These are phyloP conservation scores for Erysimum cheiranthoides DNA, from an alignment of 345 rosid species.

Conservation along the genomic window DNA sequence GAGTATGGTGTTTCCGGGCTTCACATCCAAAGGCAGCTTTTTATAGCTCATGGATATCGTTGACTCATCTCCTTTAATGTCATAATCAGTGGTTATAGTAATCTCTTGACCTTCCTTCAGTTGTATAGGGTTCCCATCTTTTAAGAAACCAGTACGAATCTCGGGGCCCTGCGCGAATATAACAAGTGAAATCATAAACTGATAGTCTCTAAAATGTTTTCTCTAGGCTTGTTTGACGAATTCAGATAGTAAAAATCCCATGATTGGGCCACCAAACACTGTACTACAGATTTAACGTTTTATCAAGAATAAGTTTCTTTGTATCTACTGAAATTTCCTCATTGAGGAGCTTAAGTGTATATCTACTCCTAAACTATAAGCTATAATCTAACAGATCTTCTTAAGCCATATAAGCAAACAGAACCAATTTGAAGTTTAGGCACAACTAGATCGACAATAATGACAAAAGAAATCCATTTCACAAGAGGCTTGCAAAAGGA, in stretches of 20 bases:
- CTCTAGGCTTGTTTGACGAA: not conserved
- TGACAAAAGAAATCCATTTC: not conserved
- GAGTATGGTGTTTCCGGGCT: constrained; percentile 76
- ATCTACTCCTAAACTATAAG: not conserved
- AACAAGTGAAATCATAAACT: constrained; percentile 6
- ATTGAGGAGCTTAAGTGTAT: not conserved
- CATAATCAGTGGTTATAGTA: constrained; percentile 75
- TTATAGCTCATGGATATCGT: constrained; percentile 91
- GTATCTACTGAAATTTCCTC: not conserved
- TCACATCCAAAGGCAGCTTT: constrained; percentile 75
- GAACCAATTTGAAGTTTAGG: not conserved
- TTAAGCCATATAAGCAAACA: not conserved
- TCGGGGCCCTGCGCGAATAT: constrained; percentile 62
- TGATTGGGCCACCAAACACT: not conserved
- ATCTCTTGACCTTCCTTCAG: constrained; percentile 72
- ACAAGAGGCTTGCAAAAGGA: constrained; percentile 12
- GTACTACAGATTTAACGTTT: not conserved
- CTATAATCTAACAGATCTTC: not conserved
- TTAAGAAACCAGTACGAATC: constrained; percentile 73
- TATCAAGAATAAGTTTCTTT: not conserved
- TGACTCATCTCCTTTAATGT: constrained; percentile 66
- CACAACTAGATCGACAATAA: not conserved
- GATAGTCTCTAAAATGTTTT: not conserved
- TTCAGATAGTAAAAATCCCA: not conserved
- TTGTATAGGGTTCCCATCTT: constrained; percentile 65